phyloP scores from a whole-genome alignment of 768 basidiomycete genomes.

The Daedaleopsis nitida region DNA sequence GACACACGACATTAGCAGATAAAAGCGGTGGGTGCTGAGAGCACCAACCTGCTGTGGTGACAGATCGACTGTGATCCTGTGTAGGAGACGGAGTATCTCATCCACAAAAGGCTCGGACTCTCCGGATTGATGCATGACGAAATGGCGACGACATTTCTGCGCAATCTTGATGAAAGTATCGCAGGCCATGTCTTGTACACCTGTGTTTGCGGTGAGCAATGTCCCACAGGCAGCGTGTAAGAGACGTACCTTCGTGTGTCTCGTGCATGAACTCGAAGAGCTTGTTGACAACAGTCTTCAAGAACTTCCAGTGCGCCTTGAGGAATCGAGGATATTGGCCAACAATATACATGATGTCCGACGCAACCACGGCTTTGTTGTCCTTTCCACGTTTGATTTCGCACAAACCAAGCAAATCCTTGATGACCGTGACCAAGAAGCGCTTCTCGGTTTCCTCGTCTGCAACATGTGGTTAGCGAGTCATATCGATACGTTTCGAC shows the following conservation, averaged over 20 bases:
- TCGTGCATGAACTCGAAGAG: slow-evolving; percentile 99
- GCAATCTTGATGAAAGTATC: slow-evolving; percentile 99
- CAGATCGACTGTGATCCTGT: slow-evolving; percentile 92
- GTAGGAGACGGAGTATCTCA: slow-evolving; percentile 89
- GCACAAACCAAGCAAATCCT: slow-evolving; percentile 94
- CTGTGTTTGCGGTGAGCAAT: slow-evolving; percentile 39
- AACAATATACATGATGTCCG: slow-evolving; percentile 98
- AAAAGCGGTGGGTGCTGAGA: background rate
- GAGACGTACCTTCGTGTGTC: slow-evolving; percentile 85
- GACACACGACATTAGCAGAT: background rate
- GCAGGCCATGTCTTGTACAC: slow-evolving; percentile 99
- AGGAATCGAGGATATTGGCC: slow-evolving; percentile 99
- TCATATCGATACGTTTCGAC: background rate
- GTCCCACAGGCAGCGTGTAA: background rate
- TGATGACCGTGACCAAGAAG: slow-evolving; percentile 98
- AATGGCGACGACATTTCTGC: slow-evolving; percentile 96
- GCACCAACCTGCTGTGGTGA: slow-evolving; percentile 75
- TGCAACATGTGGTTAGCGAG: slow-evolving; percentile 32
- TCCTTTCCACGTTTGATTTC: slow-evolving; percentile 99
- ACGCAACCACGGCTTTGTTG: slow-evolving; percentile 98
- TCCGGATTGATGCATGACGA: slow-evolving; percentile 97
- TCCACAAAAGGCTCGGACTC: slow-evolving; percentile 98
- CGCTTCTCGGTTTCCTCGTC: slow-evolving; percentile 99
- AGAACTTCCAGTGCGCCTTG: slow-evolving; percentile 99
- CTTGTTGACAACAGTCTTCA: slow-evolving; percentile 99